These are phyloP conservation scores for Debaryomyces fabryi DNA, from an alignment of 1,139 yeast species.

Conservation along the genomic window DNA sequence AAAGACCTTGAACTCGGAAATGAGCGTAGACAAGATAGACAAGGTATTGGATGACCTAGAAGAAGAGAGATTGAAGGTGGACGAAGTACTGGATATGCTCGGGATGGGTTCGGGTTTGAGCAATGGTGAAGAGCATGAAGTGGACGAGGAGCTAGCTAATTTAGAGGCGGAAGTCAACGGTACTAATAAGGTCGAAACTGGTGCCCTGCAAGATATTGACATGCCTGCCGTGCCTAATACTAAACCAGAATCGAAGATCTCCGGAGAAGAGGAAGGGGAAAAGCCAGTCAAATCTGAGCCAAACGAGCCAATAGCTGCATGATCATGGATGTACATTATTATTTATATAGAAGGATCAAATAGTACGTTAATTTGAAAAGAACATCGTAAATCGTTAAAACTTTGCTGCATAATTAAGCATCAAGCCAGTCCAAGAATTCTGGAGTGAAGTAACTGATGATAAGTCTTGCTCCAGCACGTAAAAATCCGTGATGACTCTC, in stretches of 20 bases:
- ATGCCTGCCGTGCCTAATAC: conserved; percentile 25
- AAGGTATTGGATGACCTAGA: conserved; percentile 80
- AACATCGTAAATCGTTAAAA: neutral
- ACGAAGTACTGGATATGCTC: conserved; percentile 57
- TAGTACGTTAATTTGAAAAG: conserved; percentile 1
- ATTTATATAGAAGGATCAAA: conserved; percentile 7
- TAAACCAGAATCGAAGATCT: conserved; percentile 24
- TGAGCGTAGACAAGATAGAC: conserved; percentile 80
- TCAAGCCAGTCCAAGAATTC: conserved; percentile 93
- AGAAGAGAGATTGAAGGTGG: conserved; percentile 79
- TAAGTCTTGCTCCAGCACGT: conserved; percentile 93
- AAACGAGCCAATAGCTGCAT: conserved; percentile 20
- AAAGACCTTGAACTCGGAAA: conserved; percentile 72
- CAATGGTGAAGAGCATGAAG: conserved; percentile 62
- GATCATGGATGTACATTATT: conserved; percentile 10
- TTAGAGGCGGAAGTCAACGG: conserved; percentile 48
- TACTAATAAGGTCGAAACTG: conserved; percentile 16
- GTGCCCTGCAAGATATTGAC: conserved; percentile 9
- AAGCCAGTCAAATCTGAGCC: conserved; percentile 17
- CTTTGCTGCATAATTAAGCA: conserved; percentile 1
- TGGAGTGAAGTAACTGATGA: conserved; percentile 93
- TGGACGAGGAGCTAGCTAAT: conserved; percentile 61
- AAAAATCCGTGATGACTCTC: conserved; percentile 90
- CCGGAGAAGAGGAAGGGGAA: conserved; percentile 15
- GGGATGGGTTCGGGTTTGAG: conserved; percentile 48